phyloP scores from a whole-genome alignment of 768 basidiomycete genomes.

The Rhodotorula sphaerocarpa region DNA sequence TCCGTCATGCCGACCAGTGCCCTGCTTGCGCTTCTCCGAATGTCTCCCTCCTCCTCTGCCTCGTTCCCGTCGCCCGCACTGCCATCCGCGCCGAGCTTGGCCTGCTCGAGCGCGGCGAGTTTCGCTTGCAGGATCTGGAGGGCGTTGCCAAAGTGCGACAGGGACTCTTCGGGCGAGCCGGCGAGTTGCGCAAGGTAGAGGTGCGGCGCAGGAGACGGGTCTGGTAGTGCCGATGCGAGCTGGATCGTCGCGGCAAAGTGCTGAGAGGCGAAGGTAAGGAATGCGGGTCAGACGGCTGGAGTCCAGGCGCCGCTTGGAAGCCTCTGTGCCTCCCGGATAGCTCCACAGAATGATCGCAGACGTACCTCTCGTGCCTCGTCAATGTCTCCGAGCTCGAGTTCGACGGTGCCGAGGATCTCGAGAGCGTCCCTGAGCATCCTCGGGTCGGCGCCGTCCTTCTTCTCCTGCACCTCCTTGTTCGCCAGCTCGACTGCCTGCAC shows the following conservation, averaged over 20 bases:
- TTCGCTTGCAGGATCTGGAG: conserved; percentile 34
- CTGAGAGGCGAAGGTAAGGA: conserved; percentile 4
- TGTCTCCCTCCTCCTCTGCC: conserved; percentile 33
- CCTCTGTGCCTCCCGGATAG: no score
- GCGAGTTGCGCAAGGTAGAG: conserved; percentile 41
- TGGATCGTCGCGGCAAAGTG: conserved; percentile 28
- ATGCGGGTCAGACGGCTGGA: background rate
- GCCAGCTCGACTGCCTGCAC: conserved; percentile 28
- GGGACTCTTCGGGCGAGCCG: conserved; percentile 36
- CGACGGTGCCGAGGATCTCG: conserved; percentile 37
- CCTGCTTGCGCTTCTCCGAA: conserved; percentile 33
- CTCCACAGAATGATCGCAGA: background rate
- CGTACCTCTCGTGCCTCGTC: conserved; percentile 36
- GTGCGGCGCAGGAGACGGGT: conserved; percentile 36
- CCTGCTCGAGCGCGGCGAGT: conserved; percentile 28
- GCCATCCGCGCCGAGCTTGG: conserved; percentile 29
- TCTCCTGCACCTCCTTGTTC: conserved; percentile 12
- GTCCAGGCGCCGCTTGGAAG: no score
- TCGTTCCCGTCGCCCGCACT: conserved; percentile 14
- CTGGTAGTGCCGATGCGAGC: conserved; percentile 17
- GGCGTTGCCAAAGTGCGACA: conserved; percentile 32
- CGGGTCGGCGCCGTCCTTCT: conserved; percentile 5
- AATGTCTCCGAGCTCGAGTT: conserved; percentile 36
- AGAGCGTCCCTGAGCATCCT: conserved; percentile 25
- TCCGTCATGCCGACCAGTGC: conserved; percentile 41